Evolutionary conservation across 805 yeast species (phyloP).

Genomic region (Pichia membranifaciens): DNA sequence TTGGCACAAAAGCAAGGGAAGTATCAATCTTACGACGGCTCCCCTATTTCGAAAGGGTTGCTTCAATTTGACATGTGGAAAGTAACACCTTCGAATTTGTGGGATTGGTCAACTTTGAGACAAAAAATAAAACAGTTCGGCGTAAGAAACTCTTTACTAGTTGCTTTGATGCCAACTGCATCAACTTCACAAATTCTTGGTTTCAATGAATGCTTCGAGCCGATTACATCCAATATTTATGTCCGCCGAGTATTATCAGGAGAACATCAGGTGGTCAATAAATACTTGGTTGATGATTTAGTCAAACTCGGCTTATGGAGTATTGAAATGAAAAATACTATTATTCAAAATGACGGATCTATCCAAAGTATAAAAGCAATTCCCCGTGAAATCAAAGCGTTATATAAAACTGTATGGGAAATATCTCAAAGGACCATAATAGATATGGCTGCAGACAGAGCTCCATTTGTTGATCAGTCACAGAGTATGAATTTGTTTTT

Average conservation of each 20-base stretch:
- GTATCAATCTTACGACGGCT: conserved; percentile 70
- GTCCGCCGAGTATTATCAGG: conserved; percentile 89
- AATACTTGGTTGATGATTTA: conserved; percentile 75
- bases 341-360: conserved; percentile 78
- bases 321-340: conserved; percentile 67
- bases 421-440: conserved; percentile 78
- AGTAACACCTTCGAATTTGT: conserved; percentile 66
- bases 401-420: conserved; percentile 98
- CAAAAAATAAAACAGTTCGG: conserved; percentile 44
- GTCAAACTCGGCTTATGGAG: conserved; percentile 81
- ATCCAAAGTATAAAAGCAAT: conserved; percentile 68
- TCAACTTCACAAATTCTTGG: conserved; percentile 60
- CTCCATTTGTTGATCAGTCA: conserved; percentile 79
- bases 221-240: conserved; percentile 88
- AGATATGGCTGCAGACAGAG: conserved; percentile 80
- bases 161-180: conserved; percentile 67
- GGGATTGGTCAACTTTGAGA: conserved; percentile 60
- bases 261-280: conserved; percentile 89
- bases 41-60: conserved; percentile 83
- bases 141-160: conserved; percentile 51
- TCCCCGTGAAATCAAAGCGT: conserved; percentile 65
- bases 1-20: conserved; percentile 64
- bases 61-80: conserved; percentile 89
- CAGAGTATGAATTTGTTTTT: conserved; percentile 89
- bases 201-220: conserved; percentile 81